These are phyloP conservation scores for Cladosporium sp. DNA, from an alignment of 2,329 filamentous ascomycete genomes.

Conservation along the genomic window DNA sequence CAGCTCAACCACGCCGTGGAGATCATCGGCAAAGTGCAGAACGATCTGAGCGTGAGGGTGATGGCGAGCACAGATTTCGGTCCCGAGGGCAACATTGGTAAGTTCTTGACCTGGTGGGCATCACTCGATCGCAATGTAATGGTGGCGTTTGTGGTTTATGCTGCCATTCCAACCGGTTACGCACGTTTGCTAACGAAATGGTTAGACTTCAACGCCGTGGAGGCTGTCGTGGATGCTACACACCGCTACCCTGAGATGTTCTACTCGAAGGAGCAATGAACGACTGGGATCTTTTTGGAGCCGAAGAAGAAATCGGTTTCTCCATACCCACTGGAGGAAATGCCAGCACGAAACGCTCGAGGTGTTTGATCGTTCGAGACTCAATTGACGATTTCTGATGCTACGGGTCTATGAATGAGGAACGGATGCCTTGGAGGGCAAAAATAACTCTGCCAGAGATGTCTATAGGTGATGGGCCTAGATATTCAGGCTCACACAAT, in stretches of 20 bases:
- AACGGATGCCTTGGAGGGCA: neutral
- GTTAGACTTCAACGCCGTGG: constrained; percentile 69
- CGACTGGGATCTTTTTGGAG: too few species aligned
- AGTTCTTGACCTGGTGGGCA: constrained; percentile 30
- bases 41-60: constrained; percentile 67
- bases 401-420: neutral
- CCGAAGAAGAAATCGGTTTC: too few species aligned
- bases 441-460: too few species aligned
- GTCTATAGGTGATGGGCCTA: too few species aligned
- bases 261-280: constrained; percentile 49
- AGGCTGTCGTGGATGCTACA: constrained; percentile 78
- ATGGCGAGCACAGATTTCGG: constrained; percentile 68
- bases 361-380: neutral
- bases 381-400: neutral
- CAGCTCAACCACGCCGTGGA: constrained; percentile 67
- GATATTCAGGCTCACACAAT: too few species aligned
- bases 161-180: neutral
- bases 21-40: constrained; percentile 74
- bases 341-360: neutral
- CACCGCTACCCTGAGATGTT: constrained; percentile 80
- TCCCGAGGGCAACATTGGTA: constrained; percentile 56
- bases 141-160: neutral
- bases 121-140: too few species aligned
- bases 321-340: too few species aligned
- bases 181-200: neutral